Base-by-base conservation (phyloP, 1,284 basidiomycete genomes). In the Pseudozyma pruni region DNA sequence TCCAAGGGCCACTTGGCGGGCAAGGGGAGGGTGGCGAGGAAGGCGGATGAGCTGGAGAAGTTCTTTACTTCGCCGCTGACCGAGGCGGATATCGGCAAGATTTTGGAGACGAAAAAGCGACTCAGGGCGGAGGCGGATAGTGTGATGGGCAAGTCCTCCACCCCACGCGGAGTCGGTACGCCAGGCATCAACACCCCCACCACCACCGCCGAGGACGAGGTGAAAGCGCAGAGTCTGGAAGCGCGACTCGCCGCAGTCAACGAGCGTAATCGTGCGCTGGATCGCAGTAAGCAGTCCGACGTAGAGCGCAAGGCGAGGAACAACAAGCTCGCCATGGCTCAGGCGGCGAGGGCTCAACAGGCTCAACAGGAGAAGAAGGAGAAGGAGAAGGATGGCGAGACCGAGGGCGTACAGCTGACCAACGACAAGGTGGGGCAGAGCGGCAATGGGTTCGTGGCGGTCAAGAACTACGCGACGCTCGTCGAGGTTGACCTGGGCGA, bases 231-330 rank as follows among this genome's bases (percentile, higher is more conserved):
- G 37, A 55, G 82, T 85, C 7, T 83, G 84, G 66, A 85, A 84
- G 39, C 88, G 89, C 59, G 84, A 87, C 72, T 94, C 29, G 88
- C 90, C 17, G 88, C 85, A 79, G 90, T 96, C 60, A 95, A 94
- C 81, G 92, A 94, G 83, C 88, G 92, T 48, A 95, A 97, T 81
- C 87, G 91, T 38, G 88, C 87, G 71, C 88, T 89, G 42, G 95
- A 94, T 60, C 77, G 89, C 62, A 92, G 93, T 74, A 87, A 88
- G 1, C 88, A 93, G 61, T 86, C 90, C 45, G 88, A 88, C 68
- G 90, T 91, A 0, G 93, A 94, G 83, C 79, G 89, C 1, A 77
- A 76, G 42, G 77, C 90, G 61, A 84, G 87, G 8, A 89, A 90
- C 70, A 43, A 13, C 47, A 54, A 41, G 17, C 20, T 32, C 44